Evolutionary conservation across 2,329 filamentous ascomycete genomes (phyloP), one percentile per base, ranked within the genome.

Genomic region (Aspergillus tamarii): DNA sequence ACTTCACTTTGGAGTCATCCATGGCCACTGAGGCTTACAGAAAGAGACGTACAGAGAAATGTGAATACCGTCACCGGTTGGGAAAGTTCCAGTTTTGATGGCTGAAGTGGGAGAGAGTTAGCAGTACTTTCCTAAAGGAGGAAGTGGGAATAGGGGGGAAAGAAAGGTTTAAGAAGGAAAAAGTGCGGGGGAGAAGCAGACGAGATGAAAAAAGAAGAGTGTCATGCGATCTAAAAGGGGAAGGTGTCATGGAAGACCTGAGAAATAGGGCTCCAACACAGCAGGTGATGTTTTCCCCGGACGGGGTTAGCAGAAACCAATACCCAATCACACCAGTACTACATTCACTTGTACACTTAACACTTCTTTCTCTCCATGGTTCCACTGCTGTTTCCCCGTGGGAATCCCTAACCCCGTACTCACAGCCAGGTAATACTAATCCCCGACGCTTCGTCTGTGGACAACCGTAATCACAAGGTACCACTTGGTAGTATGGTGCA

Each of bases 1-100:
- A 45, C 52, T 66, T 67, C 45, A 59, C 61, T 62, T 59, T 59
- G 39, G 52, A 36, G 16, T 63, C 62, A 45, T 64, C 63, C 67
- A 67, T 67, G 60, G 41, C 57, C 30, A 65, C 56, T 45, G 60
- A 39, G 36, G 28, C 48, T 21, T 16, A n/a, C 10, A 39, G 50
- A 55, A 4, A 28, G 26, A 39, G 19, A 9, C 12, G 43, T 12
- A 21, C 45, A n/a, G 28, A 46, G 26, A 48, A 21, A 30, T 28
- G 34, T 26, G 32, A 52, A 55, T 41, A 1, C 21, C 43, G n/a
- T 19, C 28, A 21, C 4, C 19, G 41, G 26, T 52, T 28, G 23
- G 26, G 21, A 14, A 21, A 2, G n/a, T 28, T n/a, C 8, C 8
- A 41, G 45, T 26, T 26, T 46, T 23, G 56, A 58, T 58, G 32